Percentiles rank a stretch among this genome's conserved stretches.
Evolutionary conservation across 306 rosid genomes (phyloP).

Genomic region (Lagenaria siceraria): DNA sequence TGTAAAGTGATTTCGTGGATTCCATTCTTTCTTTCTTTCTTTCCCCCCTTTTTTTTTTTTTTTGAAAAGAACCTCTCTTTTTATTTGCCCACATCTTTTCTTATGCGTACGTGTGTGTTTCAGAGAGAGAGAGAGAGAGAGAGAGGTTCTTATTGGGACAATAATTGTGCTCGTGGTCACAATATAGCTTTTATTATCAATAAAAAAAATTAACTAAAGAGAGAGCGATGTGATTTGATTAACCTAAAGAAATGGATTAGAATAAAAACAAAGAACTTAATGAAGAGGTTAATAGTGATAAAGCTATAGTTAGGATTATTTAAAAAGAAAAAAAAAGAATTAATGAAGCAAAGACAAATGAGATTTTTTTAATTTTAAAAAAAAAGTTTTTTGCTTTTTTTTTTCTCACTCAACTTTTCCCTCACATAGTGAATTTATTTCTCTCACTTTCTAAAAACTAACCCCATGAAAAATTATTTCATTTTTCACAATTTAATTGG

Average conservation of each 20-base stretch:
- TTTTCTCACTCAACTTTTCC: background rate
- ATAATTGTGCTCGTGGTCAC: slow-evolving; percentile 4
- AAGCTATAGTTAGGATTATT: background rate
- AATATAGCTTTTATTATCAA: background rate
- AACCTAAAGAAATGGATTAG: background rate
- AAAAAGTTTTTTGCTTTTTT: background rate
- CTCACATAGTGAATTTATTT: background rate
- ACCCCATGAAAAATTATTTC: background rate
- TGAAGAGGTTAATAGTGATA: background rate
- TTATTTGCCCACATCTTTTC: background rate
- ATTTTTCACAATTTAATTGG: background rate
- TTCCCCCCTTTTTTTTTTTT: background rate
- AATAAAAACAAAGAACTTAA: background rate
- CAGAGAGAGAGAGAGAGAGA: background rate
- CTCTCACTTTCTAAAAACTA: background rate
- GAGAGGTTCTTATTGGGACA: background rate
- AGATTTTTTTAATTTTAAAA: background rate
- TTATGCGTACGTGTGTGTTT: slow-evolving; percentile 3
- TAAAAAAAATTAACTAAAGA: too few species aligned
- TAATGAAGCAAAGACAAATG: background rate
- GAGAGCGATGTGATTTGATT: background rate
- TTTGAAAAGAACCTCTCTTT: background rate
- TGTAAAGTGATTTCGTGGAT: background rate
- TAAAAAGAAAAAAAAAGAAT: background rate
- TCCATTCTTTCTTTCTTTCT: background rate